Conservation (phyloP, 495 filamentous ascomycete genomes). For the Usnea hakonensis region DNA sequence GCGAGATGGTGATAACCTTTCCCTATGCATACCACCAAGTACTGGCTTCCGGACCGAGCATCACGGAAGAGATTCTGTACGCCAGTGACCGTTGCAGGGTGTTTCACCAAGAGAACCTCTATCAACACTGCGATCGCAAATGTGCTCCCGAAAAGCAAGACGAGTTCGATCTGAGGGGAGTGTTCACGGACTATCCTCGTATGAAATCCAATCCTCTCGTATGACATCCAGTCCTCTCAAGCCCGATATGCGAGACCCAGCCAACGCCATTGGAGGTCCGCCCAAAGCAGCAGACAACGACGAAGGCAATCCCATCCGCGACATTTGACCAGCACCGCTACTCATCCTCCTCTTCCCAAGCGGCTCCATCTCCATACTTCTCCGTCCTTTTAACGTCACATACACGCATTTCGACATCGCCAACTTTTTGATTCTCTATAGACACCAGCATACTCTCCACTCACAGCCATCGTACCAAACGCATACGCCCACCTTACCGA, state of each 20-base stretch:
- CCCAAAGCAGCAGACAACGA: not conserved
- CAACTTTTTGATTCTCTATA: not conserved
- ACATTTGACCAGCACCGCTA: not conserved
- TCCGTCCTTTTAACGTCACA: not conserved
- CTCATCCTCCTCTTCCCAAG: not conserved
- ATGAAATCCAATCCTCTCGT: not conserved
- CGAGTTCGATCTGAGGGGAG: not conserved
- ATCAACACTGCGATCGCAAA: not conserved
- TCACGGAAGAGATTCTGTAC: constrained; percentile 2
- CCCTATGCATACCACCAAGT: constrained; percentile 15
- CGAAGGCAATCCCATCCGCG: not conserved
- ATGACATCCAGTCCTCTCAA: not conserved
- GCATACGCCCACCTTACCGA: too few relatives aligned
- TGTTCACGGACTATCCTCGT: too few relatives aligned
- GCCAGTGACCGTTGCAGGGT: not conserved
- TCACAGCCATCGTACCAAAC: not conserved
- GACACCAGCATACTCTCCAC: not conserved
- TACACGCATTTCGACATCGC: not conserved
- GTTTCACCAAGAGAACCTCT: not conserved
- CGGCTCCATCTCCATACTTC: not conserved
- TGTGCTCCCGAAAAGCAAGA: not conserved
- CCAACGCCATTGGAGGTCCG: not conserved
- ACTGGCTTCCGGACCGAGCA: constrained; percentile 7
- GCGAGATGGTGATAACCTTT: constrained; percentile 17
- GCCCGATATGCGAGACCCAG: not conserved